These are phyloP conservation scores for Ceratobasidium sp. DNA, from an alignment of 1,284 basidiomycete species.

Conservation along the genomic window DNA sequence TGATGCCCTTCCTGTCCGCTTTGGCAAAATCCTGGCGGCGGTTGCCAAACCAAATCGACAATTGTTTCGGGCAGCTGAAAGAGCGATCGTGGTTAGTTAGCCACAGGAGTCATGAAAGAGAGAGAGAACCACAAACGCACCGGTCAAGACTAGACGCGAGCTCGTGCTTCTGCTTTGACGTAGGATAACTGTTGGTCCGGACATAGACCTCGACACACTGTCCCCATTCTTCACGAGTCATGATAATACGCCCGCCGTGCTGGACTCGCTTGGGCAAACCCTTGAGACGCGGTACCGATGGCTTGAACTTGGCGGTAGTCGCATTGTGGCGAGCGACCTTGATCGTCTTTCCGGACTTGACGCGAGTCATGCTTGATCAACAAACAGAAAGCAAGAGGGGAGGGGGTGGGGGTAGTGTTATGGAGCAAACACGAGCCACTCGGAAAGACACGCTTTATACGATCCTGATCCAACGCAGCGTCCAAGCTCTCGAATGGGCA, in stretches of 20 bases:
- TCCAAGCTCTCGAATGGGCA: constrained; percentile 5
- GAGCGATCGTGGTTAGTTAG: background rate
- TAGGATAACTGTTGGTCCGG: background rate
- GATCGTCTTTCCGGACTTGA: background rate
- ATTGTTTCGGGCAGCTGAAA: constrained; percentile 20
- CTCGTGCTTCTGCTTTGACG: background rate
- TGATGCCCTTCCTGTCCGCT: background rate
- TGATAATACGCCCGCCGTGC: background rate
- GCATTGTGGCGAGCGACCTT: background rate
- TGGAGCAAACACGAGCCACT: background rate
- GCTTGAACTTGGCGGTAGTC: background rate
- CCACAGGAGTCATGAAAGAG: background rate
- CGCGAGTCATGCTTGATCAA: background rate
- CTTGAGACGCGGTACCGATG: background rate
- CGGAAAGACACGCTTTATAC: background rate
- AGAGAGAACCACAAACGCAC: background rate
- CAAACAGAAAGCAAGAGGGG: background rate
- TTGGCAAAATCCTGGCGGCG: constrained; percentile 16
- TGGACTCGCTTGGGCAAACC: constrained; percentile 15
- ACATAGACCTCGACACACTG: background rate
- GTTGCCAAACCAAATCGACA: constrained; percentile 14
- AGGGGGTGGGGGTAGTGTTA: background rate
- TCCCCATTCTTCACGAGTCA: background rate
- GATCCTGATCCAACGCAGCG: background rate
- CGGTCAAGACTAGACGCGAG: background rate